These are phyloP conservation scores for Colletotrichum musae DNA, from an alignment of 2,329 filamentous ascomycete genomes.

Conservation along the genomic window DNA sequence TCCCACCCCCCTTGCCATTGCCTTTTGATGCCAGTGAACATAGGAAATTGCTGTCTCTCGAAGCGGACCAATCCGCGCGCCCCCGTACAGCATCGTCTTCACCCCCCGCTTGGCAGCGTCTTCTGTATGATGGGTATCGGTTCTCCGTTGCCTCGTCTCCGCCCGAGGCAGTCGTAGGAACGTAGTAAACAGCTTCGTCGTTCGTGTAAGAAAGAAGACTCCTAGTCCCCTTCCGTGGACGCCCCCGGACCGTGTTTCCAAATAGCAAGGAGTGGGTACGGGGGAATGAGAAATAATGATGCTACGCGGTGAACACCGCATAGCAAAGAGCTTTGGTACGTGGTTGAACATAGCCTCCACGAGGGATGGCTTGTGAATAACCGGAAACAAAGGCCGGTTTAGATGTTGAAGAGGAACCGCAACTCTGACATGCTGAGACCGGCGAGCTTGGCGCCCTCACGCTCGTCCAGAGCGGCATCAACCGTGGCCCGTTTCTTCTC, in stretches of 20 bases:
- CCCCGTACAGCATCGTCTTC: neutral
- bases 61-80: neutral
- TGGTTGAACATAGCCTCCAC: neutral
- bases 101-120: slow-evolving; percentile 31
- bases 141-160: slow-evolving; percentile 4
- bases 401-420: slow-evolving; percentile 73
- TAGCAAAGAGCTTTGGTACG: slow-evolving; percentile 1
- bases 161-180: slow-evolving; percentile 17
- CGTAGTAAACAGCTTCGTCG: slow-evolving; percentile 14
- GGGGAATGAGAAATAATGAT: neutral
- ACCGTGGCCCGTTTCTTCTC: slow-evolving; percentile 84
- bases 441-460: slow-evolving; percentile 75
- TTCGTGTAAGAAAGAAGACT: slow-evolving; percentile 5
- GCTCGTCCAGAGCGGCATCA: slow-evolving; percentile 84
- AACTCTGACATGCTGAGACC: slow-evolving; percentile 78
- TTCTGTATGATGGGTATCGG: slow-evolving; percentile 18
- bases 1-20: neutral
- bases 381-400: neutral
- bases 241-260: neutral
- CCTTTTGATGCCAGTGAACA: neutral
- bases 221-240: slow-evolving; percentile 10
- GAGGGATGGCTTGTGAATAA: neutral
- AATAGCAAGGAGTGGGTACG: neutral
- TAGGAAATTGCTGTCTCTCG: neutral
- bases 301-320: neutral